A percentile compares a stretch with the other conserved stretches of the same genome.
Evolutionary conservation across 2,329 filamentous ascomycete genomes (phyloP).

Genomic region (Mycosphaerella sp.): DNA sequence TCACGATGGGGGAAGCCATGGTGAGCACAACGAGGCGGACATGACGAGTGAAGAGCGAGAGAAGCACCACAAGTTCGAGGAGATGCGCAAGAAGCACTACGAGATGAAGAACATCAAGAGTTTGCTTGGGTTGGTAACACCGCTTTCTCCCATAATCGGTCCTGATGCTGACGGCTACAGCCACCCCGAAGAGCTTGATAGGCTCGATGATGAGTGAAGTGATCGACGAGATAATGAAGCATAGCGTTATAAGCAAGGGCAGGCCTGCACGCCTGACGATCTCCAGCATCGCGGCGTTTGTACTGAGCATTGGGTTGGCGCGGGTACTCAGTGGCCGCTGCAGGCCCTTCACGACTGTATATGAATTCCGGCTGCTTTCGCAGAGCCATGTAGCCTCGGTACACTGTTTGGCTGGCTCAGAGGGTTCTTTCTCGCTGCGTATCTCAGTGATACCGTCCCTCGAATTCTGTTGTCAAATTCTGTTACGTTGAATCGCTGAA

Average conservation of each 20-base stretch:
- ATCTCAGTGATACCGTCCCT: not conserved
- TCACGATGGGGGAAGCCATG: conserved; percentile 47
- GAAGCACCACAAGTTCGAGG: conserved; percentile 88
- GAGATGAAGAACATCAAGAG: conserved; percentile 95
- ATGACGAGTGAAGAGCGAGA: conserved; percentile 64
- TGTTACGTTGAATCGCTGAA: not conserved
- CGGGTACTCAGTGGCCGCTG: not conserved
- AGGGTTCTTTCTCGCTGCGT: not conserved
- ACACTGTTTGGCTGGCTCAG: not conserved
- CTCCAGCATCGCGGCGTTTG: conserved; percentile 5
- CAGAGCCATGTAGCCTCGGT: not conserved
- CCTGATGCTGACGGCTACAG: conserved; percentile 24
- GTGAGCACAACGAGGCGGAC: conserved; percentile 52
- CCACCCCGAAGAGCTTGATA: conserved; percentile 39
- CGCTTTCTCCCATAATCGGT: conserved; percentile 4
- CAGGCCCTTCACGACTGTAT: conserved; percentile 1
- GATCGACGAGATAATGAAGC: conserved; percentile 7
- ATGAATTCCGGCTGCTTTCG: conserved; percentile 1
- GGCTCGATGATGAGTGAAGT: conserved; percentile 38
- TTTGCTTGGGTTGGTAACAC: conserved; percentile 61
- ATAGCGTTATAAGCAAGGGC: not conserved
- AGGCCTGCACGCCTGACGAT: conserved; percentile 1
- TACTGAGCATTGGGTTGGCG: conserved; percentile 3
- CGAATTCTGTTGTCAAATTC: not conserved
- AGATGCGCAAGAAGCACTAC: conserved; percentile 91